Conservation (phyloP, 2,329 filamentous ascomycete genomes). For the Aspergillus vadensis region DNA sequence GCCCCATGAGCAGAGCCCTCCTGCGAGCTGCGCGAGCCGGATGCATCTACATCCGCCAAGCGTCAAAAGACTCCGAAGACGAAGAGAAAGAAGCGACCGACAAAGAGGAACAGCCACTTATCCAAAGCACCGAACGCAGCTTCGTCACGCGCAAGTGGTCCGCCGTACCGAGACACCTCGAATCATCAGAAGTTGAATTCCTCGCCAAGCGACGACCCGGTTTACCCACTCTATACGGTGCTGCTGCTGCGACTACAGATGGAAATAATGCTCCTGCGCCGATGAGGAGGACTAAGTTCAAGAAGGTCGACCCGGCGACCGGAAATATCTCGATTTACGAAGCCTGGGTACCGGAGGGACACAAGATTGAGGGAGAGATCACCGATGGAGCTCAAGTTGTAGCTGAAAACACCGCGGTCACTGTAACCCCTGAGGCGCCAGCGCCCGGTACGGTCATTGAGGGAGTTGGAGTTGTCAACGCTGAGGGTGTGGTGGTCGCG, state of each 20-base stretch:
- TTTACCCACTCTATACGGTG: slow-evolving; percentile 55
- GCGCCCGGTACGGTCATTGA: slow-evolving; percentile 62
- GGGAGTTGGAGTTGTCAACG: slow-evolving; percentile 61
- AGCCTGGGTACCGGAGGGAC: slow-evolving; percentile 76
- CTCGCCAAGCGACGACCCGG: slow-evolving; percentile 64
- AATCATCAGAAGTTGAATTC: slow-evolving; percentile 62
- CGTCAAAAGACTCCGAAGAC: slow-evolving; percentile 43
- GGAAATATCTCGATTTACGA: slow-evolving; percentile 85
- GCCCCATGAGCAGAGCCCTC: slow-evolving; percentile 78
- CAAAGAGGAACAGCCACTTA: slow-evolving; percentile 33
- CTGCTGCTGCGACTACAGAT: slow-evolving; percentile 25
- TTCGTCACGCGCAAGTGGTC: slow-evolving; percentile 62
- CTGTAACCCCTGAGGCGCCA: slow-evolving; percentile 45
- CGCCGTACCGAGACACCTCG: slow-evolving; percentile 57
- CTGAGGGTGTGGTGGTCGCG: slow-evolving; percentile 61
- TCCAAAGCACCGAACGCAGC: slow-evolving; percentile 44
- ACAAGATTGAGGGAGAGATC: slow-evolving; percentile 79
- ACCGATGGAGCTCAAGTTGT: slow-evolving; percentile 57
- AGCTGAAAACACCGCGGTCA: slow-evolving; percentile 43
- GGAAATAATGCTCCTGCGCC: slow-evolving; percentile 46
- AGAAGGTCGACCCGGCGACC: slow-evolving; percentile 70
- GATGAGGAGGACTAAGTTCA: slow-evolving; percentile 79
- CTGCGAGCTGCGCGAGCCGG: slow-evolving; percentile 79
- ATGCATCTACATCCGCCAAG: slow-evolving; percentile 71
- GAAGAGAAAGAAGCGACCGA: slow-evolving; percentile 42